Evolutionary conservation across 306 rosid genomes (phyloP), one percentile per base, ranked within the genome.

Genomic region (Lathyrus sativus): DNA sequence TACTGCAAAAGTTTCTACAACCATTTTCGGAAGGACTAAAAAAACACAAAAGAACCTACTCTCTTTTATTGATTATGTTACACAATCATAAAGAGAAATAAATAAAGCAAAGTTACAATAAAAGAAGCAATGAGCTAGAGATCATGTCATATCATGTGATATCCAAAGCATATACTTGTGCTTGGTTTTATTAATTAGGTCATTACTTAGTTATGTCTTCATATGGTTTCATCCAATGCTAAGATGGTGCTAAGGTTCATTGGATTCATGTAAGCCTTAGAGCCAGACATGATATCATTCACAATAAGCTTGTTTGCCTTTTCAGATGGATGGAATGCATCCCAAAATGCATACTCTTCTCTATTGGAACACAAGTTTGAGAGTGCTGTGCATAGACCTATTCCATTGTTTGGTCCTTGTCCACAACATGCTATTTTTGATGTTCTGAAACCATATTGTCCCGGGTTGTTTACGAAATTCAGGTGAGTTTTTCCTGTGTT

Each of bases 361-460:
- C 96, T 80, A 13, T 88, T 75, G 0, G 87, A 68, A 70, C 96
- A 90, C 51, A 90, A 22, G 68, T 81, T 86, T 1, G 96, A 88
- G 6, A 70, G 73, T 29, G 11, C 4, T 2, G 95, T 88, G 86
- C 96, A 90, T 5, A 88, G 73, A 6, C 96, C 96, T 1, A 90
- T 0, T 3, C 96, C 96, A 62, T 90, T 90, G 58, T 75, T 81
- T 9, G 92, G 95, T 64, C 96, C 96, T 79, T 90, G 96, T 2
- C 96, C 96, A 65, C 96, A 90, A 66, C 95, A 90, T 0, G 96
- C 96, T 33, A 84, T 5, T 74, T 84, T 75, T 11, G 96, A 75
- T 10, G 91, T 82, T 3, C 28, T 8, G 75, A 90, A 90, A 9
- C 96, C 96, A 59, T 2, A 91, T 19, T 74, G 61, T 44, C 5